Evolutionary conservation across 495 filamentous ascomycete species (phyloP), one percentile per base, ranked within the genome.

Genomic region (Cercophora scortea): DNA sequence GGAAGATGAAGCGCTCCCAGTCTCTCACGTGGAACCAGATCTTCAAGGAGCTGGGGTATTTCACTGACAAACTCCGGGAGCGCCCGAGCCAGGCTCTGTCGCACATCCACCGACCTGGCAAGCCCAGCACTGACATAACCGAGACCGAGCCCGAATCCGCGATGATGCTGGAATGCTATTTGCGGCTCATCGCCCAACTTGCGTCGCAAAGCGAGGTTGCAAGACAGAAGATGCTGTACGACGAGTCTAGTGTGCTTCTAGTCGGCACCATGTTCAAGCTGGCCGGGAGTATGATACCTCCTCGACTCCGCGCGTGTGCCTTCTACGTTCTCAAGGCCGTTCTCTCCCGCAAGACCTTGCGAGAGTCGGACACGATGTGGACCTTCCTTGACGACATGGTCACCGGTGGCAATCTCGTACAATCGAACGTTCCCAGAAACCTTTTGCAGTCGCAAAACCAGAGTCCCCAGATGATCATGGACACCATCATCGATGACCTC

Each of bases 11-110:
- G 58, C 80, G 86, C 55, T 85, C 85, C 5, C 79, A 83, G 52
- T 88, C 88, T 32, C 78, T 97, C 58, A 92, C 87, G 44, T 99
- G 93, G 90, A 74, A 75, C 15, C 89, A 94, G 57, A 96, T 99
- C 63, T 89, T 96, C 61, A 87, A 85, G 47, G 91, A 97, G 66
- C 72, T 96, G 35, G 77, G 85, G 35, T 84, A 84, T 53, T 93
- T 89, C 60, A 80, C 84, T 13, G 73, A 71, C 16, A 84, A 83
- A 53, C 76, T 89, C 42, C 80, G 77, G 15, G 82, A 90, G 51
- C 81, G 83, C 49, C 78, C 85, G 17, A 61, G 59, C 46, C 71
- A 65, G 35, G 63, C 78, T 4, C 84, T 84, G 50, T 70, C 74
- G 18, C 61, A 76, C 8, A 63, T 77, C n/a, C 73, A 82, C 47